Evolutionary conservation across 2,329 filamentous ascomycete species (phyloP).

Genomic region (Elsinoe batatas): DNA sequence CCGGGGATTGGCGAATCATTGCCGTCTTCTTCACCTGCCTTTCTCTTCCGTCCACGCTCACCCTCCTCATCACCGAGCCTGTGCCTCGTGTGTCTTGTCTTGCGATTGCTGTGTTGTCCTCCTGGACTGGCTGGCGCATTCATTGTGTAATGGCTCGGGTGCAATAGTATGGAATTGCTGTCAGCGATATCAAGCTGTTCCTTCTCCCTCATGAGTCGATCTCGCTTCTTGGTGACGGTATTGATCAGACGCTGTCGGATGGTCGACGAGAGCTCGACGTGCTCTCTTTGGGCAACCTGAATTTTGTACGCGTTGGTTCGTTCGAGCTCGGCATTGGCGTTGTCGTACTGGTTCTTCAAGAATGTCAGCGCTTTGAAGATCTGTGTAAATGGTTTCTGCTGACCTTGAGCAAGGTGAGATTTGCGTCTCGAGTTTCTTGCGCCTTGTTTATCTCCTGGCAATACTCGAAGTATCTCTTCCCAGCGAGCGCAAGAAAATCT

Average conservation of each 20-base stretch:
- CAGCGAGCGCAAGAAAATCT: slow-evolving; percentile 56
- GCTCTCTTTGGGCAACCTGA: slow-evolving; percentile 54
- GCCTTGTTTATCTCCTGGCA: slow-evolving; percentile 78
- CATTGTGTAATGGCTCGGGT: slow-evolving; percentile 57
- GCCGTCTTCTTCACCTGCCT: slow-evolving; percentile 46
- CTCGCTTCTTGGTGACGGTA: slow-evolving; percentile 47
- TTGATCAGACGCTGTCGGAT: slow-evolving; percentile 53
- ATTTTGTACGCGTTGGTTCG: slow-evolving; percentile 50
- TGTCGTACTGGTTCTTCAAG: slow-evolving; percentile 47
- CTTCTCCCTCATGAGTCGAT: slow-evolving; percentile 52
- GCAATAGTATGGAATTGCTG: slow-evolving; percentile 54
- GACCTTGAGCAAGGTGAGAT: slow-evolving; percentile 74
- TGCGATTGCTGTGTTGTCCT: slow-evolving; percentile 50
- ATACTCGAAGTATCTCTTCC: slow-evolving; percentile 76
- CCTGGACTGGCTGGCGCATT: slow-evolving; percentile 55
- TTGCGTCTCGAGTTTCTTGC: slow-evolving; percentile 76
- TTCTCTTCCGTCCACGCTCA: slow-evolving; percentile 47
- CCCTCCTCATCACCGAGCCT: slow-evolving; percentile 28
- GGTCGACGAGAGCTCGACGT: slow-evolving; percentile 47
- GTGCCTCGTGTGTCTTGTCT: slow-evolving; percentile 53
- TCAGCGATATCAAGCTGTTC: slow-evolving; percentile 58
- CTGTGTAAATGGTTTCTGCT: slow-evolving; percentile 21
- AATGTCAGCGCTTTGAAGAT: not conserved
- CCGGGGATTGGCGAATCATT: slow-evolving; percentile 48
- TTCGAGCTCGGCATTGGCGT: slow-evolving; percentile 45